Conservation (phyloP, 441 rosid genomes). For the Metrosideros polymorpha region DNA sequence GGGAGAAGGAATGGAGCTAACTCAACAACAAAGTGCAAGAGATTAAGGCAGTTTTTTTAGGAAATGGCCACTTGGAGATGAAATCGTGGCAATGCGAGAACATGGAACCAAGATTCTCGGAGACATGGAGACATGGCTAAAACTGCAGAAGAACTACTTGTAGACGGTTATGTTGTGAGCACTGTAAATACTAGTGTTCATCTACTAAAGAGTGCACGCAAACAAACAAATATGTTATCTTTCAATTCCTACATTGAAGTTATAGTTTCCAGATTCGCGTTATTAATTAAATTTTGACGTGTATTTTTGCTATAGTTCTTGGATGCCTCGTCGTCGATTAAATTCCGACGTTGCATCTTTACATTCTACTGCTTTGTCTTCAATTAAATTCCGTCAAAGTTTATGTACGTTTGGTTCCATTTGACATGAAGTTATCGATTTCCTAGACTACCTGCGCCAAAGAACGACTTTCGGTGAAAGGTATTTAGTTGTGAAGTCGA, state of each 20-base stretch:
- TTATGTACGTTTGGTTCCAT: neutral
- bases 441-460: fast-evolving
- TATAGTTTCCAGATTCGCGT: neutral
- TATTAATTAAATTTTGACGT: neutral
- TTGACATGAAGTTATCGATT: neutral
- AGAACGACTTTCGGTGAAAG: neutral
- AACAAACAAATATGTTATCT: neutral
- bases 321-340: fast-evolving
- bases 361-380: neutral
- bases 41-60: neutral
- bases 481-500: neutral
- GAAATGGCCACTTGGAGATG: neutral
- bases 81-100: neutral
- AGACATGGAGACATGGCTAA: neutral
- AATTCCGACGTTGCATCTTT: neutral
- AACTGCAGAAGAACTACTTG: neutral
- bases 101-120: neutral
- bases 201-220: neutral
- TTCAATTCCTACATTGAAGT: neutral
- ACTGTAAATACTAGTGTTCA: neutral
- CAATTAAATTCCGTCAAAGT: neutral
- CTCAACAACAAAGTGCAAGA: neutral
- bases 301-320: no score
- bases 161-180: neutral
- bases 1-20: neutral